phyloP scores from a whole-genome alignment of 75 land plant genomes.

The Sequoia sempervirens region DNA sequence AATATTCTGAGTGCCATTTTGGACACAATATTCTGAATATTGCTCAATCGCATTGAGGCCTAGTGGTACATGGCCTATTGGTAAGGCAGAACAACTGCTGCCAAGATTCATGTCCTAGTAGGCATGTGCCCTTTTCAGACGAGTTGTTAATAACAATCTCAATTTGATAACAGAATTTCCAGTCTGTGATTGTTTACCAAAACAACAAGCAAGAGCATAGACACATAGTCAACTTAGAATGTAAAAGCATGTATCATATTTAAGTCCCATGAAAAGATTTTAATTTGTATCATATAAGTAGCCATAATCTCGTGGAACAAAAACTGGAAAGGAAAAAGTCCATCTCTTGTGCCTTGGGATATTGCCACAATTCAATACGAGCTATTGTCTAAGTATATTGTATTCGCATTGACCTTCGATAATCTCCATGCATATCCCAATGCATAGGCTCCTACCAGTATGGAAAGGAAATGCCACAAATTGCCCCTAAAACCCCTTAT shows the following conservation, averaged over 20 bases:
- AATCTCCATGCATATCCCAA: background rate
- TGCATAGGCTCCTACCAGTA: background rate
- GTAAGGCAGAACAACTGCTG: no score
- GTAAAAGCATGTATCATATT: background rate
- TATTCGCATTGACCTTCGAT: background rate
- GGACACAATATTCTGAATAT: background rate
- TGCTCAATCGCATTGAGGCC: background rate
- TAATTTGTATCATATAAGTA: no score
- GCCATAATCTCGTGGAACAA: background rate
- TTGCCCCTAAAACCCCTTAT: background rate
- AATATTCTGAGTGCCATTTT: background rate
- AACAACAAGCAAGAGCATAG: background rate
- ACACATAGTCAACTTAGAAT: background rate
- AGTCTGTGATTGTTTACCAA: background rate
- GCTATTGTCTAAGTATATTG: no score
- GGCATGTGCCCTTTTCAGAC: background rate
- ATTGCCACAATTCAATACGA: background rate
- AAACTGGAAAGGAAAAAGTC: no score
- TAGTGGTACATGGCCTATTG: background rate
- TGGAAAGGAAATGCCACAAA: background rate
- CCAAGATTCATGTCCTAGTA: background rate
- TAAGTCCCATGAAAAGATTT: background rate
- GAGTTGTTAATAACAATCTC: no score
- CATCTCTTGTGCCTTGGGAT: background rate
- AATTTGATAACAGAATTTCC: background rate